Evolutionary conservation across 2,329 filamentous ascomycete genomes (phyloP).

Genomic region (Parasarocladium wereldwijsianum): DNA sequence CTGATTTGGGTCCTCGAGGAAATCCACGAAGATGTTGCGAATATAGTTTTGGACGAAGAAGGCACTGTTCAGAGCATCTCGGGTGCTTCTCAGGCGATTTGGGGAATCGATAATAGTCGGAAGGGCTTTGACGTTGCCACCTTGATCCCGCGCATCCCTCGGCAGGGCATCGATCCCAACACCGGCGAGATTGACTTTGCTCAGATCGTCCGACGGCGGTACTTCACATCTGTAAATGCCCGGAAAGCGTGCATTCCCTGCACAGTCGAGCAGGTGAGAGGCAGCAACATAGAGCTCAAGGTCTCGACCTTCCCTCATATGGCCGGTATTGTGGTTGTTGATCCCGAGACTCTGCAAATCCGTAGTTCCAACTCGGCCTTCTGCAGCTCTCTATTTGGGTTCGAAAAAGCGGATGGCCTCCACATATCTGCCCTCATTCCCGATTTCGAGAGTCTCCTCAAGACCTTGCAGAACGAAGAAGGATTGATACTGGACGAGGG

Average conservation of each 20-base stretch:
- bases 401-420: conserved; percentile 69
- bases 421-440: conserved; percentile 71
- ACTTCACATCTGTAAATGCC: conserved; percentile 73
- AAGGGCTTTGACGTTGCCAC: conserved; percentile 58
- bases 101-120: conserved; percentile 46
- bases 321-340: conserved; percentile 86
- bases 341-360: conserved; percentile 62
- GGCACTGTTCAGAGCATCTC: conserved; percentile 55
- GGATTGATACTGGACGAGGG: conserved; percentile 73
- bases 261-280: conserved; percentile 59
- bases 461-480: conserved; percentile 74
- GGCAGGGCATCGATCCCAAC: conserved; percentile 54
- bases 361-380: conserved; percentile 93
- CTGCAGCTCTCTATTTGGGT: conserved; percentile 80
- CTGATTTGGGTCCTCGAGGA: conserved; percentile 97
- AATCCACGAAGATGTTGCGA: conserved; percentile 85
- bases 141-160: conserved; percentile 70
- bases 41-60: conserved; percentile 61
- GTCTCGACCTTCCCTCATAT: conserved; percentile 95
- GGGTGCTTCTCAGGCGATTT: conserved; percentile 75
- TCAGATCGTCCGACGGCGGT: conserved; percentile 54
- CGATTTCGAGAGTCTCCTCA: conserved; percentile 70
- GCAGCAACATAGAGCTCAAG: conserved; percentile 56
- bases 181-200: conserved; percentile 66
- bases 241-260: conserved; percentile 72